A percentile compares a stretch with the other conserved stretches of the same genome.
Conservation (phyloP, 2,329 filamentous ascomycete species). For the Neonectria sp. region DNA sequence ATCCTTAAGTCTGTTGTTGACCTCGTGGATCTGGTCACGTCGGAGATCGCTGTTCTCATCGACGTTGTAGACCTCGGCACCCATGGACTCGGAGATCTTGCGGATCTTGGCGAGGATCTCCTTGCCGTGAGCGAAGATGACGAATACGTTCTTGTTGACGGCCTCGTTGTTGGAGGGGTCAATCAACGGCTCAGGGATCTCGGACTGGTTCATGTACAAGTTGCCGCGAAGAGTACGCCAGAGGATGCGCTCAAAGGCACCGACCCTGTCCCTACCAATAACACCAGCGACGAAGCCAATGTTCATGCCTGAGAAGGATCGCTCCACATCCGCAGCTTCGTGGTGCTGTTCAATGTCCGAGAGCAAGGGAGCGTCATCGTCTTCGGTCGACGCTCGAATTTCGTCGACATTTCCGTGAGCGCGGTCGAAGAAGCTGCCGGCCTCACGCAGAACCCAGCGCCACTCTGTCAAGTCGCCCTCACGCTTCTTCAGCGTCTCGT, state of each 20-base stretch:
- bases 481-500: slow-evolving; percentile 97
- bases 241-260: slow-evolving; percentile 95
- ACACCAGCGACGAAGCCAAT: slow-evolving; percentile 99
- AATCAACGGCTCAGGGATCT: slow-evolving; percentile 94
- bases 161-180: slow-evolving; percentile 94
- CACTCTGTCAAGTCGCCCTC: slow-evolving; percentile 98
- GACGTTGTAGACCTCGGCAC: slow-evolving; percentile 95
- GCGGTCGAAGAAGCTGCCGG: slow-evolving; percentile 96
- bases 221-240: slow-evolving; percentile 98
- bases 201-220: slow-evolving; percentile 99
- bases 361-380: slow-evolving; percentile 93
- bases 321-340: slow-evolving; percentile 77
- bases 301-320: slow-evolving; percentile 97
- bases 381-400: slow-evolving; percentile 90
- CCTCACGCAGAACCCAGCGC: slow-evolving; percentile 97
- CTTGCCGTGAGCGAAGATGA: slow-evolving; percentile 98
- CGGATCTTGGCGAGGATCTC: slow-evolving; percentile 99
- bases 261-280: slow-evolving; percentile 92
- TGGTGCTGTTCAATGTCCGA: slow-evolving; percentile 91
- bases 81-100: slow-evolving; percentile 98
- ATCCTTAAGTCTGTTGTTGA: slow-evolving; percentile 93
- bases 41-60: slow-evolving; percentile 98
- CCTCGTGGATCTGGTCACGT: slow-evolving; percentile 96
- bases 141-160: slow-evolving; percentile 97
- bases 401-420: slow-evolving; percentile 97